Base-by-base conservation (phyloP, 1,284 basidiomycete species). In the Cutaneotrichosporon cutaneum region DNA sequence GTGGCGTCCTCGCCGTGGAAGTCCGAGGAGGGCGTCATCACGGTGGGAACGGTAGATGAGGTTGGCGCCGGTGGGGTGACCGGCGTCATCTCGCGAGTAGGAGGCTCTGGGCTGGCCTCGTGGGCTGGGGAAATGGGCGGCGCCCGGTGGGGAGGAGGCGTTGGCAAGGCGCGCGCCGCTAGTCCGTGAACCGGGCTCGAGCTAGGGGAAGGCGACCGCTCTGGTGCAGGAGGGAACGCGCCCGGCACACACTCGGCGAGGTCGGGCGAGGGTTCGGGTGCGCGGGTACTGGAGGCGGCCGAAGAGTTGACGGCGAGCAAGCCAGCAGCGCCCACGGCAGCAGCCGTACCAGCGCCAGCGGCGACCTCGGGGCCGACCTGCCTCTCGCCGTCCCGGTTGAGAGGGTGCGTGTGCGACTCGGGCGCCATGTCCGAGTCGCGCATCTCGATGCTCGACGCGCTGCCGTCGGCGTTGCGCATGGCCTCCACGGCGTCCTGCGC, bases 401-500 rank as follows among this genome's bases (percentile, higher is more conserved):
- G 30, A 9, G 16, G 32, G 22, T 54, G 33, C 2, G 48, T 30
- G 52, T 39, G 52, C 13, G 35, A n/a, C 18, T 55, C 54, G 7
- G 54, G 39, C 26, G 54, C 36, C 54, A 55, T 55, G 54, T 55
- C 54, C 30, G 45, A 21, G 44, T 47, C 47, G 13, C 14, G 22
- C 47, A 48, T 47, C 14, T 33, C 45, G 21, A 58, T 51, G 56
- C 56, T 33, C 14, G 47, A 13, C 13, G 26, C 11, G 52, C 6
- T 51, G 33, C 44, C 33, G 13, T 55, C 35, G 0, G 56, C 33
- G 22, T 67, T 63, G 56, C 78, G 79, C 26, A 74, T 68, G 24
- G 76, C 73, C 47, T 75, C 73, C 7, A 71, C 78, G n/a, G 80
- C 79, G 33, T 71, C 70, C 53, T 78, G 79, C 21, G 82, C 82